Percentiles rank a stretch among this genome's conserved stretches.
phyloP scores from a whole-genome alignment of 2,329 filamentous ascomycete species.

The Claviceps cyperi region DNA sequence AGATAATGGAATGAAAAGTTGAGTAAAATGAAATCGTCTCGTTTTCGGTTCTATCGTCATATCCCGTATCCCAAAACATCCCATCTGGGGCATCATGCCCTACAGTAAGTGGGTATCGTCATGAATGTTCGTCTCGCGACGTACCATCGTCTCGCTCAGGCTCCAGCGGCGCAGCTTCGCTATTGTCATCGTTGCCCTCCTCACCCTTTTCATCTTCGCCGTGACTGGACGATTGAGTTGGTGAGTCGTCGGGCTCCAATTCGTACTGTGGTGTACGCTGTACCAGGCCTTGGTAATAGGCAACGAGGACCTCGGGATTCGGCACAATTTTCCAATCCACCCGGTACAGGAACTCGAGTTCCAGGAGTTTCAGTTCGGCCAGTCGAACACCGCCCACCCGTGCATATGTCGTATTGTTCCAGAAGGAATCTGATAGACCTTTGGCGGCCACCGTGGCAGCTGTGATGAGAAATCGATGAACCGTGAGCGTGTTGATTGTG shows the following conservation, averaged over 20 bases:
- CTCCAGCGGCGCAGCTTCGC: slow-evolving; percentile 18
- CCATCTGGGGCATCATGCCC: background rate
- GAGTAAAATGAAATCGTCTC: background rate
- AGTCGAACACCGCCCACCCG: slow-evolving; percentile 85
- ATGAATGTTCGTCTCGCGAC: slow-evolving; percentile 1
- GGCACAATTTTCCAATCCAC: slow-evolving; percentile 97
- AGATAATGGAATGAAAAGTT: background rate
- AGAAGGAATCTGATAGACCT: slow-evolving; percentile 90
- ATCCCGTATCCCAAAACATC: background rate
- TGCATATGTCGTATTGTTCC: slow-evolving; percentile 96
- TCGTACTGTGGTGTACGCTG: slow-evolving; percentile 45
- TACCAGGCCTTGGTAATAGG: slow-evolving; percentile 83
- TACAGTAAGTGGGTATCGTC: slow-evolving; percentile 7
- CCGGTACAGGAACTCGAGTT: slow-evolving; percentile 82
- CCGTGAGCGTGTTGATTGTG: slow-evolving; percentile 89
- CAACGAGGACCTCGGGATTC: slow-evolving; percentile 80
- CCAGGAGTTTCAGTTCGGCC: slow-evolving; percentile 75
- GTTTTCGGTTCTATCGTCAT: background rate
- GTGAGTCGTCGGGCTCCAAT: slow-evolving; percentile 27
- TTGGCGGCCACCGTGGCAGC: slow-evolving; percentile 93
- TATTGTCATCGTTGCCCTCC: slow-evolving; percentile 10
- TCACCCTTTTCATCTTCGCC: slow-evolving; percentile 4
- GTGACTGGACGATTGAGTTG: slow-evolving; percentile 5
- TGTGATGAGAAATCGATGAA: slow-evolving; percentile 93
- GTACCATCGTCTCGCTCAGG: slow-evolving; percentile 8